Conservation (phyloP, 371 early-diverging fungal species). For the Coemansia sp. region DNA sequence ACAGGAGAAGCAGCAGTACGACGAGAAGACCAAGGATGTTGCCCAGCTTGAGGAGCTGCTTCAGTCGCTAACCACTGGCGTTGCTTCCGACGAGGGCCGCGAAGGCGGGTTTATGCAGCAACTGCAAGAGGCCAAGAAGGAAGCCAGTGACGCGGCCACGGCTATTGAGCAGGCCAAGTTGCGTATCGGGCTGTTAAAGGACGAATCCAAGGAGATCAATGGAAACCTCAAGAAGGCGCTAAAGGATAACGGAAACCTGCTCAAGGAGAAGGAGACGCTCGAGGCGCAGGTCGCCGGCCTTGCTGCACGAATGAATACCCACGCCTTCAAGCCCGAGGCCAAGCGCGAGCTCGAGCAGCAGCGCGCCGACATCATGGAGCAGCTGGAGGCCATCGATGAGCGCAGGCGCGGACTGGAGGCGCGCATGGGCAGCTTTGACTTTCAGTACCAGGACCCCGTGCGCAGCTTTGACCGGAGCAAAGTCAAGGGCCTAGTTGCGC, state of each 20-base stretch:
- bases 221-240: conserved; percentile 49
- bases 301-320: conserved; percentile 19
- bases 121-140: conserved; percentile 72
- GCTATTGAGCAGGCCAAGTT: conserved; percentile 71
- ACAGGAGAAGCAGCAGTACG: conserved; percentile 61
- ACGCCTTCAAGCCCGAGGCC: conserved; percentile 32
- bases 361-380: conserved; percentile 37
- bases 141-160: conserved; percentile 59
- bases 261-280: conserved; percentile 31
- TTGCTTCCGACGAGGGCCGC: conserved; percentile 86
- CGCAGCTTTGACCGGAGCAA: conserved; percentile 83
- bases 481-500: conserved; percentile 92
- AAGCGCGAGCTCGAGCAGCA: conserved; percentile 37
- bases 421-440: conserved; percentile 62
- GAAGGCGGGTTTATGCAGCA: conserved; percentile 95
- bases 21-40: conserved; percentile 65
- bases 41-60: conserved; percentile 80
- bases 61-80: conserved; percentile 90
- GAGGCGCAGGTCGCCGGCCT: conserved; percentile 29
- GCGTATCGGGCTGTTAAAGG: conserved; percentile 65
- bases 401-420: conserved; percentile 45
- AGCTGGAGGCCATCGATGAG: conserved; percentile 43
- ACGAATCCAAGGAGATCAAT: conserved; percentile 64
- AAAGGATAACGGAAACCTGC: conserved; percentile 28
- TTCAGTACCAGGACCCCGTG: conserved; percentile 70